phyloP scores from a whole-genome alignment of 129 eudicot species.

The Lonicera japonica region DNA sequence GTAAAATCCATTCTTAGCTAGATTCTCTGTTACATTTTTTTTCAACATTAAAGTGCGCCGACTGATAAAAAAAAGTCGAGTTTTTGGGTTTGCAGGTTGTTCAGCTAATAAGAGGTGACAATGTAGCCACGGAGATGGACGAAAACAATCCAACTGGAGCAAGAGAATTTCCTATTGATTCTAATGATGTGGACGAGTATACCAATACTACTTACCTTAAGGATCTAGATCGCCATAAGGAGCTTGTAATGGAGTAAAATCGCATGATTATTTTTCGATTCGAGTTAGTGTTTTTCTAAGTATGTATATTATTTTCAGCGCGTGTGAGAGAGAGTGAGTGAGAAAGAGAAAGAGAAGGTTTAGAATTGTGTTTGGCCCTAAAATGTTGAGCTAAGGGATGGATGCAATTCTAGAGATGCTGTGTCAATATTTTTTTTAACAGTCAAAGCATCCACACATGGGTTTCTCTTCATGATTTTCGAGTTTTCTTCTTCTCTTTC shows the following conservation, averaged over 20 bases:
- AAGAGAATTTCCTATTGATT: slow-evolving; percentile 42
- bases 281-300: not conserved
- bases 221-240: slow-evolving; percentile 82
- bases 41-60: not conserved
- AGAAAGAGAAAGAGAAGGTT: not conserved
- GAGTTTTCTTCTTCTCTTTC: not conserved
- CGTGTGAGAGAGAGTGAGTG: not conserved
- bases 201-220: slow-evolving; percentile 56
- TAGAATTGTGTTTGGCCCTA: not conserved
- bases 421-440: not conserved
- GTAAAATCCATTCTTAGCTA: slow-evolving; percentile 21
- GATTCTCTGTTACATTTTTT: not conserved
- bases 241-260: slow-evolving; percentile 72
- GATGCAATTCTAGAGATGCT: not conserved
- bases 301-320: not conserved
- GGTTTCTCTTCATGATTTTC: not conserved
- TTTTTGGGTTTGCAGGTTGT: slow-evolving; percentile 36
- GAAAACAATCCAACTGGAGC: slow-evolving; percentile 48
- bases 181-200: slow-evolving; percentile 72
- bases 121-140: slow-evolving; percentile 30
- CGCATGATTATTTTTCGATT: not conserved
- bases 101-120: slow-evolving; percentile 57
- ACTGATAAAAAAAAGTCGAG: not conserved
- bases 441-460: not conserved
- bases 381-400: not conserved